phyloP scores from a whole-genome alignment of 352 stramenopile genomes.

The Phytopythium boreale region DNA sequence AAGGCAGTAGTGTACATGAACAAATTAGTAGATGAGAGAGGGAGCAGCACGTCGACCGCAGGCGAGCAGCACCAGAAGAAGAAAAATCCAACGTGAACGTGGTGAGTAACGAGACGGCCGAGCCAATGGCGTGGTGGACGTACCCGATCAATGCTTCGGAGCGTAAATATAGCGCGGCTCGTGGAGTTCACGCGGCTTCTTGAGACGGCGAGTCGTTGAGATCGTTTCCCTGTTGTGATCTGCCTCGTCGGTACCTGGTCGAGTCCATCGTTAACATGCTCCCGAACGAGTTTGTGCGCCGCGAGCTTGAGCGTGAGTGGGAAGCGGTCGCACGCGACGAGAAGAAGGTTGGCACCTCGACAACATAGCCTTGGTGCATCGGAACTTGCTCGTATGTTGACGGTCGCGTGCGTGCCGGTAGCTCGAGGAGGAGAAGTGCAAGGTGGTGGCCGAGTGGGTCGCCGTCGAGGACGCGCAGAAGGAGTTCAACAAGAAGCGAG shows the following conservation, averaged over 20 bases:
- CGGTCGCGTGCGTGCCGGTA: constrained; percentile 9
- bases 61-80: background rate
- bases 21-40: background rate
- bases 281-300: constrained; percentile 45
- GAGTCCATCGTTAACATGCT: constrained; percentile 20
- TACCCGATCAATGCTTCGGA: background rate
- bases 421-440: constrained; percentile 75
- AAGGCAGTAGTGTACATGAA: constrained; percentile 1
- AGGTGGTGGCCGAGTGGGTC: constrained; percentile 70
- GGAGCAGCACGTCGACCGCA: background rate
- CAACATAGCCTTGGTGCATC: background rate
- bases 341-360: constrained; percentile 38
- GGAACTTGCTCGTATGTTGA: background rate
- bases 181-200: background rate
- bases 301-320: constrained; percentile 65
- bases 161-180: background rate
- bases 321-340: constrained; percentile 48
- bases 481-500: constrained; percentile 57
- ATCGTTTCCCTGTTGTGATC: background rate
- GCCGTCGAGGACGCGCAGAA: constrained; percentile 60
- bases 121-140: background rate
- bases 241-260: background rate
- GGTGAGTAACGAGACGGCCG: background rate
- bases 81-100: background rate
- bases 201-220: background rate